Conservation (phyloP, 2,329 filamentous ascomycete species). For the Trichophyton mentagrophytes region DNA sequence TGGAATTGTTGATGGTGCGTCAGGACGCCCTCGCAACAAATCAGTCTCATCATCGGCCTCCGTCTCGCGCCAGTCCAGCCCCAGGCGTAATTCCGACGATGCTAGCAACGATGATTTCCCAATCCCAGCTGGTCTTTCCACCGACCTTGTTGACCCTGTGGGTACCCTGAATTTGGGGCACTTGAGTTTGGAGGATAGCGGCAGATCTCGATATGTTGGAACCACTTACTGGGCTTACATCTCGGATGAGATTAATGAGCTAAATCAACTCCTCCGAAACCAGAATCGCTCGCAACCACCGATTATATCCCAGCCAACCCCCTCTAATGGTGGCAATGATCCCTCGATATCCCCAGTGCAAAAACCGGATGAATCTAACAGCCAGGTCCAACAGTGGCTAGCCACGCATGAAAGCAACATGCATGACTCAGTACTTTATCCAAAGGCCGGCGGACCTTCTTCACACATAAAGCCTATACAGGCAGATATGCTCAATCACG, state of each 20-base stretch:
- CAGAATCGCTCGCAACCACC: constrained; percentile 24
- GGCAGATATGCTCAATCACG: constrained; percentile 29
- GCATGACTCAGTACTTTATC: constrained; percentile 10
- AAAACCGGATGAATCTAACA: background rate
- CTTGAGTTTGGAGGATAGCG: constrained; percentile 33
- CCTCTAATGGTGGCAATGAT: background rate
- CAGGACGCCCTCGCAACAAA: background rate
- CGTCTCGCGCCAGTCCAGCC: constrained; percentile 21
- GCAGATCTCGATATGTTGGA: constrained; percentile 34
- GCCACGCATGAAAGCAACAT: background rate
- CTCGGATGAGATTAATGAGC: constrained; percentile 34
- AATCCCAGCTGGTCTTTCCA: constrained; percentile 30
- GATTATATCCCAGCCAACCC: background rate
- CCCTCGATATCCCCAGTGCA: background rate
- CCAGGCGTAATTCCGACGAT: constrained; percentile 23
- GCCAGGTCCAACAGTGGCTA: background rate
- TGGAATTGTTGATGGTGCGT: background rate
- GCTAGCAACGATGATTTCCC: constrained; percentile 30
- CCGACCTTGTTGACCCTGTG: constrained; percentile 31
- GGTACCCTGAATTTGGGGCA: constrained; percentile 31
- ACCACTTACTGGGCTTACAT: constrained; percentile 37
- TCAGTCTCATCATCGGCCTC: background rate
- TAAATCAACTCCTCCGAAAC: constrained; percentile 32
- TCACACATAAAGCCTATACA: constrained; percentile 24
- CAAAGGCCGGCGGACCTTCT: constrained; percentile 21